Evolutionary conservation across 2,329 filamentous ascomycete species (phyloP).

Genomic region (Apiospora arundinis): DNA sequence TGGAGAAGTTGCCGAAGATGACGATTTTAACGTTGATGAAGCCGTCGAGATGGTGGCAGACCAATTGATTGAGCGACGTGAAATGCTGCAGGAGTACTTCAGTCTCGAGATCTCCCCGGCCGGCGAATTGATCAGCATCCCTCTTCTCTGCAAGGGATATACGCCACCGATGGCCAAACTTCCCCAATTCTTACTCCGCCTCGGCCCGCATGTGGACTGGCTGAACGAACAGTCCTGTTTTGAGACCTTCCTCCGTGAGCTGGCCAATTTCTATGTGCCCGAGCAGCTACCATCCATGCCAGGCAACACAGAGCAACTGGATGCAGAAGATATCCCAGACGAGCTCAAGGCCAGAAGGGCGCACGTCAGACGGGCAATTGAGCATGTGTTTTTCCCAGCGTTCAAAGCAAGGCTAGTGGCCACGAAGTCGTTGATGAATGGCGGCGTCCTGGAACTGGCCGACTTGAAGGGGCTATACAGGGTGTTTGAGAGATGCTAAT

Average conservation of each 20-base stretch:
- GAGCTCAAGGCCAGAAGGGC: constrained; percentile 64
- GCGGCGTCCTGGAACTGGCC: constrained; percentile 81
- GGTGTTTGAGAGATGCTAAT: constrained; percentile 91
- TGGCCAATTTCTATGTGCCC: constrained; percentile 90
- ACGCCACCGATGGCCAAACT: constrained; percentile 85
- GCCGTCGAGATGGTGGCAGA: constrained; percentile 69
- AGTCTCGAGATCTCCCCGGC: constrained; percentile 79
- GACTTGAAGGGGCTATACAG: constrained; percentile 91
- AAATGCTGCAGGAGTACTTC: constrained; percentile 95
- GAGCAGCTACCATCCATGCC: constrained; percentile 71
- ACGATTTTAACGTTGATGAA: constrained; percentile 69
- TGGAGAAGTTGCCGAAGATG: constrained; percentile 43
- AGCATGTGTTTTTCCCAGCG: constrained; percentile 88
- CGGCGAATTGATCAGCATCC: constrained; percentile 80
- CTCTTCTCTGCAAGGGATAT: constrained; percentile 88
- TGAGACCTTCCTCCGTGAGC: constrained; percentile 79
- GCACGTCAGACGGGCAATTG: constrained; percentile 77
- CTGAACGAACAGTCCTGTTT: constrained; percentile 85
- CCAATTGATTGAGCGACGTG: constrained; percentile 75
- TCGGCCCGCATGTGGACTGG: constrained; percentile 92
- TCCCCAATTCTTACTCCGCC: constrained; percentile 82
- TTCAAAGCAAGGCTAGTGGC: constrained; percentile 84
- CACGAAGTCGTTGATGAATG: constrained; percentile 77
- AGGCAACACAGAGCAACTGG: constrained; percentile 37
- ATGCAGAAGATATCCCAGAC: constrained; percentile 51